A percentile compares a stretch with the other conserved stretches of the same genome.
These are phyloP conservation scores for Brettanomyces bruxellensis DNA, from an alignment of 805 yeast genomes.

Conservation along the genomic window DNA sequence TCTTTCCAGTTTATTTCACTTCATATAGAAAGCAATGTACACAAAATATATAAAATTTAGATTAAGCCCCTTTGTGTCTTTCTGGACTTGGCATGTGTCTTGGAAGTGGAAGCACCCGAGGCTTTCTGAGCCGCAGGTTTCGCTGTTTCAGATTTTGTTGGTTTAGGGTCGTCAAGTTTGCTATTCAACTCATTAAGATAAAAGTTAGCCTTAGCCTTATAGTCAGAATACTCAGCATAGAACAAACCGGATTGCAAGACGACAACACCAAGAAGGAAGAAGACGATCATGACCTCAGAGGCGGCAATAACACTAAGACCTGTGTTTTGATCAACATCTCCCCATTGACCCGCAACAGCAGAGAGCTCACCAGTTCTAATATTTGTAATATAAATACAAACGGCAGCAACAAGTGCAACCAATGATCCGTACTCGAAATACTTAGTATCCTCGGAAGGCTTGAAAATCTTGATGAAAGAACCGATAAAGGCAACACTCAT, in stretches of 20 bases:
- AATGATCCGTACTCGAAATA: slow-evolving; percentile 86
- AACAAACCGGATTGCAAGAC: slow-evolving; percentile 82
- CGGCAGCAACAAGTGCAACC: slow-evolving; percentile 59
- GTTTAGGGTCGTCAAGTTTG: neutral
- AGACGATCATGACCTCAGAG: slow-evolving; percentile 64
- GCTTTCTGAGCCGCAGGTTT: slow-evolving; percentile 10
- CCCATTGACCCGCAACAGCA: slow-evolving; percentile 73
- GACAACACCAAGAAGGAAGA: slow-evolving; percentile 69
- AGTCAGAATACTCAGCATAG: slow-evolving; percentile 46
- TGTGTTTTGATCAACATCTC: slow-evolving; percentile 79
- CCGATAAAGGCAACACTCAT: slow-evolving; percentile 63
- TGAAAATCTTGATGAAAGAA: slow-evolving; percentile 66
- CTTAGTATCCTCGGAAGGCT: slow-evolving; percentile 78
- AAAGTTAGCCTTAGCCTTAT: slow-evolving; percentile 16
- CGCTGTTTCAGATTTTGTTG: slow-evolving; percentile 8
- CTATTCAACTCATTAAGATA: slow-evolving; percentile 18
- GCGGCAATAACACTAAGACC: slow-evolving; percentile 93
- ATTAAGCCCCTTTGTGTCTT: neutral
- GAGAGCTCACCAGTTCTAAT: slow-evolving; percentile 71
- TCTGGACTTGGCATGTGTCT: slow-evolving; percentile 12
- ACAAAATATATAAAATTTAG: no score
- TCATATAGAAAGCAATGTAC: no score
- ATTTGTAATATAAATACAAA: slow-evolving; percentile 80
- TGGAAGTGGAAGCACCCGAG: slow-evolving; percentile 12
- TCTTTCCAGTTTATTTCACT: no score